Conservation (phyloP, 1,284 basidiomycete species). For the Cutaneotrichosporon curvatum region DNA sequence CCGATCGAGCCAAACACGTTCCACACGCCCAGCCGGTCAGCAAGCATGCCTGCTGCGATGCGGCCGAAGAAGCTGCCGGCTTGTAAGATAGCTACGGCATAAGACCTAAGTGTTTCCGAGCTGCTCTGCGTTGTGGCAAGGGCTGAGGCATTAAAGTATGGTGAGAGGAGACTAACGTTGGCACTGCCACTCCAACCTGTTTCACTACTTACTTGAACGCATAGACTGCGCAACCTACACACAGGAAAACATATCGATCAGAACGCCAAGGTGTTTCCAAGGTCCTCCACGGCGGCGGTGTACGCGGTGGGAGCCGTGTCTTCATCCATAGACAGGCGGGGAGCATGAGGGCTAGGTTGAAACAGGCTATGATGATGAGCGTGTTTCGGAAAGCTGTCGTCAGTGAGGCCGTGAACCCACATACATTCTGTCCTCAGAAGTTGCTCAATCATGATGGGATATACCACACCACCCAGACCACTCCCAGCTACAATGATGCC, state of each 20-base stretch:
- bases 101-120: slow-evolving; percentile 8
- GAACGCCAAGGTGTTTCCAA: slow-evolving; percentile 27
- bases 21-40: slow-evolving; percentile 22
- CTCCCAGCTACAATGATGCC: slow-evolving; percentile 39
- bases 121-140: slow-evolving; percentile 9
- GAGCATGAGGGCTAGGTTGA: slow-evolving; percentile 20
- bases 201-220: slow-evolving; percentile 18
- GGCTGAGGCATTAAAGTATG: slow-evolving; percentile 13
- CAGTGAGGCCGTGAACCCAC: background rate
- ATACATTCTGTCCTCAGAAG: slow-evolving; percentile 29
- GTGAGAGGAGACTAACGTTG: slow-evolving; percentile 22
- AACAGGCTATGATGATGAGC: slow-evolving; percentile 20
- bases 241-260: slow-evolving; percentile 25
- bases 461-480: slow-evolving; percentile 40
- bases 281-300: slow-evolving; percentile 11
- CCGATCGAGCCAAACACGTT: slow-evolving; percentile 16
- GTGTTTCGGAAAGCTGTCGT: slow-evolving; percentile 15
- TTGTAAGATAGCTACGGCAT: slow-evolving; percentile 22
- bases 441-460: slow-evolving; percentile 36
- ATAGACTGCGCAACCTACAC: slow-evolving; percentile 23
- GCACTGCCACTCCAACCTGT: too few relatives aligned
- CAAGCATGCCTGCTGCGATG: slow-evolving; percentile 17
- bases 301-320: slow-evolving; percentile 21
- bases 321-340: slow-evolving; percentile 24
- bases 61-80: slow-evolving; percentile 26